phyloP scores from a whole-genome alignment of 1,139 yeast species.

The Suhomyces coccinellae region DNA sequence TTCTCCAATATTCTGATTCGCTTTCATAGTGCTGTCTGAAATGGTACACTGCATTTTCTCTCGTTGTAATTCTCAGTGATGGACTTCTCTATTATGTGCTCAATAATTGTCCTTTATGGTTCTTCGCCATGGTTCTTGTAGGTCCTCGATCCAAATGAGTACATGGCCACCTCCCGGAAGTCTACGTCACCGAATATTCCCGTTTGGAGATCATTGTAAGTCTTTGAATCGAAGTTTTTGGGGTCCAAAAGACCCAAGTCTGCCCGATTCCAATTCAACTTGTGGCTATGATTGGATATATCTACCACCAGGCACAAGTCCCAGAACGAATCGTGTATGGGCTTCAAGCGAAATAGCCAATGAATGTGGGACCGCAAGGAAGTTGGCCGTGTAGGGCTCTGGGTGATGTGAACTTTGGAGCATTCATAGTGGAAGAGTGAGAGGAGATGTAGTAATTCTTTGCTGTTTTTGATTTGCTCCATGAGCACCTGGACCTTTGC shows the following conservation, averaged over 20 bases:
- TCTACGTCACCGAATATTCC: slow-evolving; percentile 28
- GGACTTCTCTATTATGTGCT: no score
- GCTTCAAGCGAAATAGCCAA: slow-evolving; percentile 22
- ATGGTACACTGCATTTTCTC: no score
- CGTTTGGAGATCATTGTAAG: slow-evolving; percentile 26
- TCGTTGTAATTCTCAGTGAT: no score
- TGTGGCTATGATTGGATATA: slow-evolving; percentile 35
- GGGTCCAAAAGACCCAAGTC: slow-evolving; percentile 46
- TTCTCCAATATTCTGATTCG: no score
- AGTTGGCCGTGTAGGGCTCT: neutral
- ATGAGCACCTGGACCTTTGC: slow-evolving; percentile 29
- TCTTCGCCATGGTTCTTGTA: neutral
- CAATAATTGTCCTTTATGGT: no score
- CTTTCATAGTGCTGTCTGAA: no score
- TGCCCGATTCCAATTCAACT: slow-evolving; percentile 24
- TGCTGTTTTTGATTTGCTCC: slow-evolving; percentile 25
- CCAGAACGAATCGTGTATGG: slow-evolving; percentile 44
- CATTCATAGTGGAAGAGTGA: slow-evolving; percentile 37
- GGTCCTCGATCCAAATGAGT: neutral
- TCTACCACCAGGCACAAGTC: slow-evolving; percentile 34
- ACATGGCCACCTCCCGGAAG: slow-evolving; percentile 25
- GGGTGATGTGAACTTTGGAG: slow-evolving; percentile 31
- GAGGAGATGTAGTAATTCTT: slow-evolving; percentile 34
- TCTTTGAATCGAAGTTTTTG: slow-evolving; percentile 29
- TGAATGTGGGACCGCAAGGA: slow-evolving; percentile 9